Base-by-base conservation (phyloP, 768 basidiomycete species). In the Leccinum arenicola region DNA sequence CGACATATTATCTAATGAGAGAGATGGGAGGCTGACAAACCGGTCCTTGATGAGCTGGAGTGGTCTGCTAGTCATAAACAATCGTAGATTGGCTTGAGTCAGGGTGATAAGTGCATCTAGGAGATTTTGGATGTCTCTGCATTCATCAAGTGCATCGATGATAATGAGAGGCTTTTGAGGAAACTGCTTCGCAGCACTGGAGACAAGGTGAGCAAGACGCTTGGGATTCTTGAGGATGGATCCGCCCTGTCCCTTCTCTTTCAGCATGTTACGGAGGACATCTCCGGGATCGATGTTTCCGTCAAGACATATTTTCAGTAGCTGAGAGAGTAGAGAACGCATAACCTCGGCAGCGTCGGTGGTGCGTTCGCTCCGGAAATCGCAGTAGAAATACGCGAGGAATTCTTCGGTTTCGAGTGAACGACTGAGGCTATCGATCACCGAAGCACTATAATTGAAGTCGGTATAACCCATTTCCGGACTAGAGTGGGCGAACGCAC, bases 121-220 rank as follows among this genome's bases (percentile, higher is more conserved):
- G 14, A 63, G 55, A 0, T 33, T 19, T 17, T 56, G 36, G 5
- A 60, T 2, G 8, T 63, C 51, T 21, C 27, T 38, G 50, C 66
- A 67, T 50, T 67, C 65, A 17, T 67, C 66, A 0, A 67, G 40
- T 0, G 60, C 66, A 17, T 67, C 66, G 5, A 67, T 57, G 1
- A 62, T 50, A 1, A 64, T 2, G 7, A 57, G 15, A 0, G 65
- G 66, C 2, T 19, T 58, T 15, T 14, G 50, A 11, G 1, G 7
- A 17, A 61, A 47, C 15, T 14, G 15, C 9, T 29, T 47, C 1
- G 53, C 62, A 1, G 29, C 36, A 11, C 23, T 19, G 6, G 62
- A 58, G 4, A 65, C 3, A 11, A 43, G 15, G 19, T 33, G 48
- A 23, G 52, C 49, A 23, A 61, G 60, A 15, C 12, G 31, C 17